Evolutionary conservation across 345 rosid genomes (phyloP).

Genomic region (Populus ilicifolia): DNA sequence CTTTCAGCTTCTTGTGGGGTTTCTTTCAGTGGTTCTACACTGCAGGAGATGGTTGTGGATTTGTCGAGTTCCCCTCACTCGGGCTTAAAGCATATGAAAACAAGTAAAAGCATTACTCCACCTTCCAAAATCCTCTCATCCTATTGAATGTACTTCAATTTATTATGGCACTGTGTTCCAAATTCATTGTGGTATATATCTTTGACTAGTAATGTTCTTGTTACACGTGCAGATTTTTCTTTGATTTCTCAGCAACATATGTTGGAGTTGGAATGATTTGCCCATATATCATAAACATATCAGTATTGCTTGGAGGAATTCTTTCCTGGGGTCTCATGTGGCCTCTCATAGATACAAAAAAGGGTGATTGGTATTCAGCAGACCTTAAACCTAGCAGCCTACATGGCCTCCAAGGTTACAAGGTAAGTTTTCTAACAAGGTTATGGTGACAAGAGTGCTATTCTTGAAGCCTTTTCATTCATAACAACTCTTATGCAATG

Average conservation of each 20-base stretch:
- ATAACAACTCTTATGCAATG: neutral
- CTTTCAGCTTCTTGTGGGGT: slow-evolving; percentile 35
- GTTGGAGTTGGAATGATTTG: slow-evolving; percentile 89
- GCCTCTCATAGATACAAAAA: slow-evolving; percentile 57
- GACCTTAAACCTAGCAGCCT: slow-evolving; percentile 26
- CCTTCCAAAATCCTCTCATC: neutral
- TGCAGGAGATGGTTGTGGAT: slow-evolving; percentile 30
- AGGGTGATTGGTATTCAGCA: slow-evolving; percentile 56
- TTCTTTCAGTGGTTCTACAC: slow-evolving; percentile 37
- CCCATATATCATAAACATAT: slow-evolving; percentile 59
- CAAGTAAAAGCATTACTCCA: slow-evolving; percentile 1
- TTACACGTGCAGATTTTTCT: slow-evolving; percentile 29
- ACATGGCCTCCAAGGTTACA: neutral
- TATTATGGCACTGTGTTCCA: neutral
- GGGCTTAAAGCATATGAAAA: slow-evolving; percentile 28
- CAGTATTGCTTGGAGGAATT: slow-evolving; percentile 60
- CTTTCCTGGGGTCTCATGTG: slow-evolving; percentile 79
- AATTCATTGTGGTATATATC: neutral
- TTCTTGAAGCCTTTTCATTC: neutral
- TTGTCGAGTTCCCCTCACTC: slow-evolving; percentile 22
- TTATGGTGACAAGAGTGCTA: neutral
- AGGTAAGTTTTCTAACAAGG: neutral
- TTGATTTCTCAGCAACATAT: slow-evolving; percentile 74
- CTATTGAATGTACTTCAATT: neutral
- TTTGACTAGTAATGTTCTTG: neutral